Conservation (phyloP, 2,329 filamentous ascomycete genomes). For the Sarocladium kiliense region DNA sequence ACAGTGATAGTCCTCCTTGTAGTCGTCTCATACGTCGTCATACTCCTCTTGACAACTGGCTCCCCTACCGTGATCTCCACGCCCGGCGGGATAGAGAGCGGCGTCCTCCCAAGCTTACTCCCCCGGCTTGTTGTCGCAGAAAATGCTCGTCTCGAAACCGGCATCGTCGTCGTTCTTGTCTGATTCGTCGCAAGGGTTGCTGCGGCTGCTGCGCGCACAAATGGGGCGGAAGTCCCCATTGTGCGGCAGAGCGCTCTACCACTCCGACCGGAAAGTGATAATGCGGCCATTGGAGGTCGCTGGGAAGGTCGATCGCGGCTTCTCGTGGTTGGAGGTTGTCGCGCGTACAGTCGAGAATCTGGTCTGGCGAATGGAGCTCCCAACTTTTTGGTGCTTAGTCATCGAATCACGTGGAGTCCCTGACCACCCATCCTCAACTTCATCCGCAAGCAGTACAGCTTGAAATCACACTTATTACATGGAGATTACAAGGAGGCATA, state of each 20-base stretch:
- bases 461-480: too few species aligned
- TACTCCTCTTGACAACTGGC: conserved; percentile 46
- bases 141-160: conserved; percentile 42
- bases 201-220: neutral
- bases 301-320: conserved; percentile 10
- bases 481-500: too few species aligned
- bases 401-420: conserved; percentile 22
- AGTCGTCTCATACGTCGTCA: conserved; percentile 56
- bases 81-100: conserved; percentile 75
- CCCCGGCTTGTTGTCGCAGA: conserved; percentile 60
- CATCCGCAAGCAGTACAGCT: too few species aligned
- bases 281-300: conserved; percentile 33
- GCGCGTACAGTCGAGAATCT: conserved; percentile 11
- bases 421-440: neutral
- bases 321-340: neutral
- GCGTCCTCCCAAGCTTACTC: conserved; percentile 82
- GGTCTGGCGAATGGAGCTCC: conserved; percentile 13
- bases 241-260: conserved; percentile 48
- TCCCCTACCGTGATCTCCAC: conserved; percentile 72
- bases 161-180: neutral
- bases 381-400: conserved; percentile 31
- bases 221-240: conserved; percentile 21
- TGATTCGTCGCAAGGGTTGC: neutral
- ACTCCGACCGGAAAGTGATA: conserved; percentile 61
- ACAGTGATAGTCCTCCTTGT: conserved; percentile 66